Evolutionary conservation across 2,329 filamentous ascomycete genomes (phyloP), one percentile per base, ranked within the genome.

Genomic region (Aspergillus spinulosporus): DNA sequence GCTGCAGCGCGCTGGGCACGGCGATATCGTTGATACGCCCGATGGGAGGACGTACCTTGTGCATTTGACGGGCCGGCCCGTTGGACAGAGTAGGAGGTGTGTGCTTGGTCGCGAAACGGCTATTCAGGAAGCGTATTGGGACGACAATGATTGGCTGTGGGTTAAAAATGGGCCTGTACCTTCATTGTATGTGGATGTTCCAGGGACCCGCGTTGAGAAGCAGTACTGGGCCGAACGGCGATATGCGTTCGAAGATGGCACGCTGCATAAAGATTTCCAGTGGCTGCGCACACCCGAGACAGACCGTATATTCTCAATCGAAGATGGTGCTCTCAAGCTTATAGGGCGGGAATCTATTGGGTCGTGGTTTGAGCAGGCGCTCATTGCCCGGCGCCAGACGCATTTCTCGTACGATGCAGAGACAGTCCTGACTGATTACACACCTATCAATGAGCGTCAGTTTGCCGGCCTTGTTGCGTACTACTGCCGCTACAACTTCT

Each of bases 311-410:
- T 53, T 57, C 39, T 45, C 45, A 4, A 40, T 52, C 12, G 31
- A 3, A 11, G 49, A 52, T 9, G 44, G 45, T 7, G 40, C 12
- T n/a, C 49, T 57, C 37, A 36, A 21, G 0, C 44, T 57, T 5
- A 39, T 53, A 9, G 55, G 55, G 12, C 55, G 55, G 5, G 55
- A 57, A 28, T 57, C 55, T n/a, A 53, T 57, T 15, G 55, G 55
- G 15, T 57, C 55, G 2, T 57, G 55, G 55, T 57, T 57, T 39
- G 55, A 57, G 45, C 55, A 57, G 39, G 55, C 55, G 9, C 43
- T 57, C 8, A 45, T 57, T 15, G 55, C 55, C 1, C 44, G 55
- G 29, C 55, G 55, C 1, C 55, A 57, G 49, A 57, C 55, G 9
- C 55, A 57, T 34, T 57, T 57, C 40, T 57, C 55, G 3, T 57